Evolutionary conservation across 495 filamentous ascomycete species (phyloP), one percentile per base, ranked within the genome.

Genomic region (Neurospora sp.): DNA sequence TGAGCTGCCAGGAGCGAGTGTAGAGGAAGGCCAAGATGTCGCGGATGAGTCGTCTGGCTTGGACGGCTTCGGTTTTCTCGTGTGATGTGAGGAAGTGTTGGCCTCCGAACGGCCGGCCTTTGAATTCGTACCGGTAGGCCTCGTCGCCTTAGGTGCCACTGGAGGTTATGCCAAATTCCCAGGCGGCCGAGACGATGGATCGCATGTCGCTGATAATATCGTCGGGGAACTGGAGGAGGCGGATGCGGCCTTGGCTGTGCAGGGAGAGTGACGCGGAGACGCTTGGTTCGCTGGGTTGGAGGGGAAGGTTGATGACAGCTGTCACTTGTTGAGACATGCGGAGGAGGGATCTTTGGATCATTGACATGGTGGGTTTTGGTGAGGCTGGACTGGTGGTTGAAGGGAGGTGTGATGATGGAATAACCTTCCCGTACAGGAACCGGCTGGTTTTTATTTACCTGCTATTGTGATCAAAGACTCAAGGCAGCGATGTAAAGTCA

Each of bases 121-220:
- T 77, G 22, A 77, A 22, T 17, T 74, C 70, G 68, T 61, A 77
- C 42, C 75, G 61, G 72, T 70, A 72, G 14, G 71, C 42, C 10
- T 59, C 48, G 3, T 65, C 38, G n/a, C 27, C 68, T 37, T 45
- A 68, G 16, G 22, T 14, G 14, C 61, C 40, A 8, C 39, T 31
- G 3, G 65, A 48, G 16, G 74, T 44, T 41, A 78, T 69, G 4
- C 74, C 75, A 12, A 71, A 65, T 8, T 69, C 48, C 72, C 74
- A 78, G 40, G 73, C 70, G 38, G 82, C 76, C 7, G 79, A 73
- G 35, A 83, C 72, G 40, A 80, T 41, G 3, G 79, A 48, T 16
- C 78, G 78, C 6, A 84, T 44, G 69, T 78, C 76, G 27, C 78
- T 68, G 48, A 78, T 69, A 45, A 75, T 40, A 16, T 61, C 37